Evolutionary conservation across 169 alveolate genomes (phyloP).

Genomic region (Eimeria praecox): DNA sequence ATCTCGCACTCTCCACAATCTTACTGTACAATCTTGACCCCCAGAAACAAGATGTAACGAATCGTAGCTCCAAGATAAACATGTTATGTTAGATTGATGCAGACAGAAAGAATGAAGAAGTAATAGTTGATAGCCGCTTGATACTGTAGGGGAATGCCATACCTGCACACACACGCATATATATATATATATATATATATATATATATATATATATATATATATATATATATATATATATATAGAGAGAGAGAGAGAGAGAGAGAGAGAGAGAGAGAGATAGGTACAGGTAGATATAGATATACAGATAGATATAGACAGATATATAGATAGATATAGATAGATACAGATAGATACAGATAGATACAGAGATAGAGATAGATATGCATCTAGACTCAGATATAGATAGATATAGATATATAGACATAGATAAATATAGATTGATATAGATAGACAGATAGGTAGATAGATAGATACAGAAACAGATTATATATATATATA

Average conservation of each 20-base stretch:
- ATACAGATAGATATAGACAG: not conserved
- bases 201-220: not conserved
- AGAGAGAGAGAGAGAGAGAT: too few species aligned
- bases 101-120: slow-evolving; percentile 45
- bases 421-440: too few species aligned
- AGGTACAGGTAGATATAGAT: not conserved
- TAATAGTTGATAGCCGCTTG: slow-evolving; percentile 44
- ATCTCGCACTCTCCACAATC: slow-evolving; percentile 66
- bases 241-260: not conserved
- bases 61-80: slow-evolving; percentile 72
- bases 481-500: too few species aligned
- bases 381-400: too few species aligned
- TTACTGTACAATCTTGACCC: slow-evolving; percentile 70
- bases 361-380: too few species aligned
- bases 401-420: too few species aligned
- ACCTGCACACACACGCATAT: slow-evolving; percentile 16
- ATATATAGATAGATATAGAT: not conserved
- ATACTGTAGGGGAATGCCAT: slow-evolving; percentile 53
- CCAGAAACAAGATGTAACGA: slow-evolving; percentile 58
- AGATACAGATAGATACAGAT: not conserved
- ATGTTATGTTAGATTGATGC: slow-evolving; percentile 67
- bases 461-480: too few species aligned
- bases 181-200: not conserved
- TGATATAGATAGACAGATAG: too few species aligned
- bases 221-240: not conserved